Base-by-base conservation (phyloP, 371 early-diverging fungal species). In the Mortierella sp. region DNA sequence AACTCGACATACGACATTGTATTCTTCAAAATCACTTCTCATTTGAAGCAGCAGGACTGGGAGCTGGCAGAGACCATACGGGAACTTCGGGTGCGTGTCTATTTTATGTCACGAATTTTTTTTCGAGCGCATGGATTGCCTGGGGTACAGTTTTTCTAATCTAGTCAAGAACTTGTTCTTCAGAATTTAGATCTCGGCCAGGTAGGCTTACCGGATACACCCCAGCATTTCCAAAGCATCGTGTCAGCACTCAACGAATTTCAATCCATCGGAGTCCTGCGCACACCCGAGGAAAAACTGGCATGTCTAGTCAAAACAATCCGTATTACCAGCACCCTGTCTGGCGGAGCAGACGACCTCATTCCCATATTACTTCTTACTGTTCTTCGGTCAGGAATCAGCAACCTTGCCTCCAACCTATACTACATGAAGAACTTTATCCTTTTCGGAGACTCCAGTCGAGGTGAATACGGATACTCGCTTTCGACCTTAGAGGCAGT, bases 1-100 rank as follows among this genome's bases (percentile, higher is more conserved):
- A 92, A 93, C 70, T 84, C 89, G 26, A 92, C 90, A 3, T 93
- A 93, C 60, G 93, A 93, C 73, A 90, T 92, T 48, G 89, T 90
- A 1, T 93, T 93, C 72, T 93, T 91, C 84, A 91, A 89, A 58
- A 89, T 93, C 75, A 89, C 91, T 0, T 88, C 89, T 48, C 72
- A 89, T 24, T 70, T 89, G 45, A 88, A 89, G 21, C 71, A 77
- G 0, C 76, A 88, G 34, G 93, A 93, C 58, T 75, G 81, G 75
- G 80, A 88, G 9, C 76, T 92, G 24, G 78, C 88, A 7, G 74
- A 77, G 11, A 88, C 89, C 0, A 80, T 90, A 38, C 88, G 90
- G 24, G 82, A 84, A 4, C 89, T 92, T 72, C 82, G 77, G 75
- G 84, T 83, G 63, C 45, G 80, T 82, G 48, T 55, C 63, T 14